phyloP scores from a whole-genome alignment of 805 yeast genomes.

The Teunomyces atbi region DNA sequence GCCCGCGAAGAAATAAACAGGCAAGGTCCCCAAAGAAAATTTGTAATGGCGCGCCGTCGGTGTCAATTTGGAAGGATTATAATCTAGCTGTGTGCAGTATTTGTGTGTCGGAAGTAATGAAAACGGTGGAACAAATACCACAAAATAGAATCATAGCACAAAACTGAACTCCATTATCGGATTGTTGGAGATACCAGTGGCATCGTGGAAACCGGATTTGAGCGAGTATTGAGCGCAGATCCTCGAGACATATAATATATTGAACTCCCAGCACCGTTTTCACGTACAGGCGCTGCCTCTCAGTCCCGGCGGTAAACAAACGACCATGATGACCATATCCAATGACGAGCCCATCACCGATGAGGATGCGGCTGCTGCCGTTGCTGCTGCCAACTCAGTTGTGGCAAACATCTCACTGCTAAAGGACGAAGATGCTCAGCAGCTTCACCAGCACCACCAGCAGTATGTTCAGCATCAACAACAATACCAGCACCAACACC shows the following conservation, averaged over 20 bases:
- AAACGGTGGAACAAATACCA: conserved; percentile 6
- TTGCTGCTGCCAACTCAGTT: conserved; percentile 11
- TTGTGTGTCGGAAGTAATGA: neutral
- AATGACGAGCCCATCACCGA: conserved; percentile 11
- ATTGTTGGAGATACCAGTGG: neutral
- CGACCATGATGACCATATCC: conserved; percentile 9
- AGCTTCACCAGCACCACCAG: conserved; percentile 7
- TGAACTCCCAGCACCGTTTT: neutral
- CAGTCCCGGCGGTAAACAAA: conserved; percentile 2
- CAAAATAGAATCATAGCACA: conserved; percentile 12
- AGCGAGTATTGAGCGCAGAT: neutral
- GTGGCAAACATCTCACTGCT: conserved; percentile 8
- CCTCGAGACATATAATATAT: neutral
- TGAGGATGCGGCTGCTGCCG: conserved; percentile 13
- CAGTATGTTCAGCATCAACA: conserved; percentile 10
- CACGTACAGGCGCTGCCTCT: neutral
- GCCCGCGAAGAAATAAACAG: neutral
- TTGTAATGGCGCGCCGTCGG: neutral
- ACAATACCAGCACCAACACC: conserved; percentile 13
- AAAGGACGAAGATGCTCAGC: conserved; percentile 12
- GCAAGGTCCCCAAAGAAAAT: neutral
- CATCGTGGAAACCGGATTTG: neutral
- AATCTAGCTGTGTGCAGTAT: neutral
- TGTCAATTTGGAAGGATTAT: neutral
- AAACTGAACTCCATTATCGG: conserved; percentile 7